A percentile compares a stretch with the other conserved stretches of the same genome.
Conservation (phyloP, 306 rosid species). For the Senna tora region DNA sequence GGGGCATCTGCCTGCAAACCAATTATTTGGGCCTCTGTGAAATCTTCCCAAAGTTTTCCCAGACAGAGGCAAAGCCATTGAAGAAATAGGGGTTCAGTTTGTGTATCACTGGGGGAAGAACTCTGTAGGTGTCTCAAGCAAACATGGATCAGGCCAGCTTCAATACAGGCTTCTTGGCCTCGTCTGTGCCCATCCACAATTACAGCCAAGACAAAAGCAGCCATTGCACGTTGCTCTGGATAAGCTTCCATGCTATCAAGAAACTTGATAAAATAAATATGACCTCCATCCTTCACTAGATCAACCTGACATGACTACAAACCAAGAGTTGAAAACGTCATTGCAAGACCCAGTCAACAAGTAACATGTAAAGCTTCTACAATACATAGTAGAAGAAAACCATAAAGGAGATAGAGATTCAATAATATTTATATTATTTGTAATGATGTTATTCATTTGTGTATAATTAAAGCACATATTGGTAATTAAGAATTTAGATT, state of each 20-base stretch:
- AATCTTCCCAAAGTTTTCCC: constrained; percentile 98
- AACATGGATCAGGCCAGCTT: constrained; percentile 75
- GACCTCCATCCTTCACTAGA: constrained; percentile 97
- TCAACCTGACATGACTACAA: constrained; percentile 97
- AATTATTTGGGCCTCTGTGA: constrained; percentile 73
- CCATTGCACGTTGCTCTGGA: constrained; percentile 98
- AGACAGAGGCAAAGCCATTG: constrained; percentile 99
- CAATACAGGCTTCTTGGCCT: constrained; percentile 97
- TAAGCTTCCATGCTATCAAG: constrained; percentile 94
- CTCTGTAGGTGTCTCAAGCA: constrained; percentile 93
- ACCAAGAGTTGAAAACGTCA: constrained; percentile 27
- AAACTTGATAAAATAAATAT: constrained; percentile 86
- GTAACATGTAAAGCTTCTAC: constrained; percentile 18
- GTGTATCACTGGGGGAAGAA: constrained; percentile 78
- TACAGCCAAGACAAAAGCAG: constrained; percentile 97
- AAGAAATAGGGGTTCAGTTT: constrained; percentile 92
- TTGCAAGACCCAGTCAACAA: constrained; percentile 26
- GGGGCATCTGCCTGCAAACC: constrained; percentile 87
- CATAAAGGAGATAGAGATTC: constrained; percentile 8
- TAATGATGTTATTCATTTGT: not conserved
- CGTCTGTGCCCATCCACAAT: constrained; percentile 94
- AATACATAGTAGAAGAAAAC: constrained; percentile 1
- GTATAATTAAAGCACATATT: not conserved
- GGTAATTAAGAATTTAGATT: constrained; percentile 4
- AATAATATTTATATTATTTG: constrained; percentile 10